Conservation (phyloP, 768 basidiomycete species). For the Boletus sp. region DNA sequence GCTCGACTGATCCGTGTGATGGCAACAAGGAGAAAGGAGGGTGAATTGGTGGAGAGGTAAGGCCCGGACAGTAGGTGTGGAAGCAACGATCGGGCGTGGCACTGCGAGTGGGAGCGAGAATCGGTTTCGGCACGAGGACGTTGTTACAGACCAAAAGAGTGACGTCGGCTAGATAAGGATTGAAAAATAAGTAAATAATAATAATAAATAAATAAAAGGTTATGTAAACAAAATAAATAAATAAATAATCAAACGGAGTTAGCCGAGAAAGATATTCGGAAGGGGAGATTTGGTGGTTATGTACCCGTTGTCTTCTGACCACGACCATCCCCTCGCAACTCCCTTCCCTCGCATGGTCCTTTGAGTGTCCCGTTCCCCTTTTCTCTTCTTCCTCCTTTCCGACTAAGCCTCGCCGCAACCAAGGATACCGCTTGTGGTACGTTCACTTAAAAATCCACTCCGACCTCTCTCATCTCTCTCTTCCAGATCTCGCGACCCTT, state of each 20-base stretch:
- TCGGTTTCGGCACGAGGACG: conserved; percentile 4
- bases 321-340: conserved; percentile 20
- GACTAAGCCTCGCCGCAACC: conserved; percentile 45
- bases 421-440: conserved; percentile 55
- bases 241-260: conserved; percentile 21
- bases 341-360: conserved; percentile 35
- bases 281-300: conserved; percentile 24
- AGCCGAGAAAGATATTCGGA: conserved; percentile 27
- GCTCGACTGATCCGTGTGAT: conserved; percentile 9
- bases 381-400: conserved; percentile 33
- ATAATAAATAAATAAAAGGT: conserved; percentile 9
- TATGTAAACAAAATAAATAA: conserved; percentile 7
- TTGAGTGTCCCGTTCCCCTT: conserved; percentile 30
- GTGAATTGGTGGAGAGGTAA: background rate
- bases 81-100: conserved; percentile 20
- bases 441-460: conserved; percentile 3
- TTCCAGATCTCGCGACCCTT: conserved; percentile 90
- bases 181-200: background rate
- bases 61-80: background rate
- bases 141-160: conserved; percentile 8
- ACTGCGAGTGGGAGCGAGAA: conserved; percentile 8
- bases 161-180: conserved; percentile 32
- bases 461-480: background rate
- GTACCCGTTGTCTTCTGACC: conserved; percentile 33
- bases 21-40: background rate